These are phyloP conservation scores for Bryum argenteum DNA, from an alignment of 225 moss, liverwort and hornwort species.

Conservation along the genomic window DNA sequence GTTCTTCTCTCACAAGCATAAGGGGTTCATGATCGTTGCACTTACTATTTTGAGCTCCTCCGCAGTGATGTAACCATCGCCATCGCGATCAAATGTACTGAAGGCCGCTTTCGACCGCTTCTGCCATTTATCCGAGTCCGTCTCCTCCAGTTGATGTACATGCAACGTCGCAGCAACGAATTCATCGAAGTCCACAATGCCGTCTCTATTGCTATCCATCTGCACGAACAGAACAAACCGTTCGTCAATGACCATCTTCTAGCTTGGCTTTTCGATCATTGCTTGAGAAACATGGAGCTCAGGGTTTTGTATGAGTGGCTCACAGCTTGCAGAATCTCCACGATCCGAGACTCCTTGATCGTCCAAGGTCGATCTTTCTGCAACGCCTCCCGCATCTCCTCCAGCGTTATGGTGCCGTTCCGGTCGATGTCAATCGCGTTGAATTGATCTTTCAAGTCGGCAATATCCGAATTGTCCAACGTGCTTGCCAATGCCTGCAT, in stretches of 20 bases:
- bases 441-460: conserved; percentile 84
- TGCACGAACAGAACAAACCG: conserved; percentile 9
- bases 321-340: conserved; percentile 88
- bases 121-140: conserved; percentile 71
- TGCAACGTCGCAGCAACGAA: conserved; percentile 82
- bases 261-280: too few species aligned
- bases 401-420: conserved; percentile 97
- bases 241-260: too few species aligned
- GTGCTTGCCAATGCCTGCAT: conserved; percentile 87
- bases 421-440: conserved; percentile 89
- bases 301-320: conserved; percentile 3
- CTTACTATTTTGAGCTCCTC: conserved; percentile 73
- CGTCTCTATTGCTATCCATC: conserved; percentile 83
- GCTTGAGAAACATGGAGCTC: too few species aligned
- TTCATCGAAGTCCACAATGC: conserved; percentile 74
- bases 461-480: conserved; percentile 72
- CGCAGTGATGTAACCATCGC: conserved; percentile 78
- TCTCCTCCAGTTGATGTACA: conserved; percentile 73
- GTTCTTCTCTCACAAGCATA: too few species aligned
- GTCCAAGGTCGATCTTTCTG: conserved; percentile 90
- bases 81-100: conserved; percentile 75
- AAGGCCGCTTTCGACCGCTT: conserved; percentile 71
- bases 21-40: neutral
- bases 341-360: conserved; percentile 82
- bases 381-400: conserved; percentile 84